Conservation (phyloP, 345 rosid genomes). For the Trapa incisa region DNA sequence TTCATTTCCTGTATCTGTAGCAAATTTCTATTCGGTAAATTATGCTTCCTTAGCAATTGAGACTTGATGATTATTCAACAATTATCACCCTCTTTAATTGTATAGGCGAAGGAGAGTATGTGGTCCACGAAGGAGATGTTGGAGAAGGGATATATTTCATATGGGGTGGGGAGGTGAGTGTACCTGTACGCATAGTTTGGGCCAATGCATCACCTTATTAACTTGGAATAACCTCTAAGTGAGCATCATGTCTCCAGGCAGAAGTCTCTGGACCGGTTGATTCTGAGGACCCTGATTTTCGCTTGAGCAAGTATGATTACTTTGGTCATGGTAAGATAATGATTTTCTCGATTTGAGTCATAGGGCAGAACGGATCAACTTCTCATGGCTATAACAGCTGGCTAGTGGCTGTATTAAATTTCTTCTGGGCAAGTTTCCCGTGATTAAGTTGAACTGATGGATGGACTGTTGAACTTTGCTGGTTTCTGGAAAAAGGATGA, state of each 20-base stretch:
- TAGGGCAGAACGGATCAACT: not conserved
- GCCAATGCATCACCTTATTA: not conserved
- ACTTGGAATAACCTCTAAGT: not conserved
- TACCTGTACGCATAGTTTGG: not conserved
- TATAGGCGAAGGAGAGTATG: conserved; percentile 63
- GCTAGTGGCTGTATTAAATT: not conserved
- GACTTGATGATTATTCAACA: not conserved
- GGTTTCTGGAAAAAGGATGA: not conserved
- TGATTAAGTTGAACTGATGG: not conserved
- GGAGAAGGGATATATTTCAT: conserved; percentile 79
- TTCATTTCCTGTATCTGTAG: not conserved
- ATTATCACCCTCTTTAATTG: not conserved
- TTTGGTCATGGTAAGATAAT: conserved; percentile 62
- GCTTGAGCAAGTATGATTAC: conserved; percentile 63
- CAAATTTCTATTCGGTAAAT: not conserved
- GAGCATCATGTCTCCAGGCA: conserved; percentile 35
- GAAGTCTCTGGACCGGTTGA: conserved; percentile 51
- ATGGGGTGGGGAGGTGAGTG: conserved; percentile 80
- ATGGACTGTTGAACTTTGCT: not conserved
- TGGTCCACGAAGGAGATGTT: conserved; percentile 56
- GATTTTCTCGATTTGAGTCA: conserved; percentile 2
- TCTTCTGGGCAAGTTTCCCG: not conserved
- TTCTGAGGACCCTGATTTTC: conserved; percentile 63
- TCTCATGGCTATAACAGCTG: not conserved
- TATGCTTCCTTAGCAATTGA: not conserved